A percentile compares a stretch with the other conserved stretches of the same genome.
These are phyloP conservation scores for Aspergillus candidus DNA, from an alignment of 2,329 filamentous ascomycete species.

Conservation along the genomic window DNA sequence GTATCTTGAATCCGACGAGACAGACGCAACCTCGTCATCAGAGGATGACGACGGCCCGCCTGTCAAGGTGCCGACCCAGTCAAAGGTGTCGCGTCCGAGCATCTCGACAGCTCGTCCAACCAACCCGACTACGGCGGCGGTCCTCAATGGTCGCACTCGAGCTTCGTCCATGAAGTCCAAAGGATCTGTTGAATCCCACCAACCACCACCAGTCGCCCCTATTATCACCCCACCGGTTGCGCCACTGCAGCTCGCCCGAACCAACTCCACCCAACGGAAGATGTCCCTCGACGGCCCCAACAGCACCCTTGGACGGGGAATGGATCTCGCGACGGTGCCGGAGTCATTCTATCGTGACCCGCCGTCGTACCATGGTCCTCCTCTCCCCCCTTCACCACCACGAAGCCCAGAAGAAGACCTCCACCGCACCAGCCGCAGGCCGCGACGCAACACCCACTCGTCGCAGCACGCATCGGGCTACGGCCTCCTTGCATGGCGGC, in stretches of 20 bases:
- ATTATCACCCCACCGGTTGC: slow-evolving; percentile 22
- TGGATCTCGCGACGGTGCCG: slow-evolving; percentile 26
- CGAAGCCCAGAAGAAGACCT: slow-evolving; percentile 27
- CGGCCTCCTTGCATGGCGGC: slow-evolving; percentile 28
- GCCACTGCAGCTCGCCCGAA: slow-evolving; percentile 24
- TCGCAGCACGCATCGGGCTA: slow-evolving; percentile 29
- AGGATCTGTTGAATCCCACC: slow-evolving; percentile 21
- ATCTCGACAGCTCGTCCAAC: slow-evolving; percentile 5
- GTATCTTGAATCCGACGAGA: slow-evolving; percentile 29
- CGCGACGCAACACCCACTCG: slow-evolving; percentile 19
- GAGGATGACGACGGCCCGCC: slow-evolving; percentile 10
- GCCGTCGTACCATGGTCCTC: slow-evolving; percentile 15
- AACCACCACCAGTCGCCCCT: slow-evolving; percentile 20
- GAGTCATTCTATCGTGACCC: slow-evolving; percentile 28
- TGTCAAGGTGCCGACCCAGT: not conserved
- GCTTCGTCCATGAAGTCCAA: slow-evolving; percentile 28
- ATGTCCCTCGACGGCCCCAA: slow-evolving; percentile 16
- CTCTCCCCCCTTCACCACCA: slow-evolving; percentile 29
- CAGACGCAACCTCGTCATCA: slow-evolving; percentile 17
- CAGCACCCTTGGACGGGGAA: slow-evolving; percentile 15
- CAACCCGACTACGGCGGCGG: slow-evolving; percentile 1
- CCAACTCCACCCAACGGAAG: slow-evolving; percentile 15
- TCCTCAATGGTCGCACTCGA: slow-evolving; percentile 22
- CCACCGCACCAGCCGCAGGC: slow-evolving; percentile 15
- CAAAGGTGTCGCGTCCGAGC: slow-evolving; percentile 5